Evolutionary conservation across 148 eudicot genomes (phyloP), one percentile per base, ranked within the genome.

Genomic region (Pharnaceum exiguum): DNA sequence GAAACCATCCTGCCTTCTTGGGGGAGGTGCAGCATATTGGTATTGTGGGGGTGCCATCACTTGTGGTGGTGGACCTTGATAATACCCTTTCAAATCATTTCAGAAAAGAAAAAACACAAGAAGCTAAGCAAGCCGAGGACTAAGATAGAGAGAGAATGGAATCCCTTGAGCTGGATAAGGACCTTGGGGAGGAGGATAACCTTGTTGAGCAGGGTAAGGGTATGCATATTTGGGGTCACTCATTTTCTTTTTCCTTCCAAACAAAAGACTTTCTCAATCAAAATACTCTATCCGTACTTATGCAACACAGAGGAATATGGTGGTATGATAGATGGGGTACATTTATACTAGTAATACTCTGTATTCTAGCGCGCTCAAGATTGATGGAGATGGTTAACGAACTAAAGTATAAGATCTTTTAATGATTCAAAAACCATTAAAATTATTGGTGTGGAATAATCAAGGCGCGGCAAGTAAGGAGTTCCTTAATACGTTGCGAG

Each of bases 11-110:
- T 75, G 29, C 24, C 35, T 69, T 12, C 13, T 57, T 21, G 77
- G 76, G 1, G 79, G 71, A 6, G 70, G 75, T 3, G 73, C 56
- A 12, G 53, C 63, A 12, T 69, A 69, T 23, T 69, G 67, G 56
- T 72, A 74, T 44, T 77, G 85, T 5, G 81, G 81, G 5, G 81
- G 81, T 27, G 81, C 72, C 81, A 77, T 73, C 48, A 77, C 81
- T 5, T 77, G 77, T 1, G 81, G 81, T 5, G 81, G 77, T 1
- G 81, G 81, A 16, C 81, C 77, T 73, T 77, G 81, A 46, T 77
- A 77, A 44, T 77, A 73, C 2, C 81, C 81, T 77, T n/a, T n/a
- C n/a, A n/a, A n/a, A n/a, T n/a, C n/a, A 53, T 28, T 52, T 37
- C 3, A 21, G 15, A 8, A 43, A 32, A 24, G 2, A 16, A 17